Percentiles rank a stretch among this genome's conserved stretches.
These are phyloP conservation scores for Silene latifolia DNA, from an alignment of 148 eudicot genomes.

Conservation along the genomic window DNA sequence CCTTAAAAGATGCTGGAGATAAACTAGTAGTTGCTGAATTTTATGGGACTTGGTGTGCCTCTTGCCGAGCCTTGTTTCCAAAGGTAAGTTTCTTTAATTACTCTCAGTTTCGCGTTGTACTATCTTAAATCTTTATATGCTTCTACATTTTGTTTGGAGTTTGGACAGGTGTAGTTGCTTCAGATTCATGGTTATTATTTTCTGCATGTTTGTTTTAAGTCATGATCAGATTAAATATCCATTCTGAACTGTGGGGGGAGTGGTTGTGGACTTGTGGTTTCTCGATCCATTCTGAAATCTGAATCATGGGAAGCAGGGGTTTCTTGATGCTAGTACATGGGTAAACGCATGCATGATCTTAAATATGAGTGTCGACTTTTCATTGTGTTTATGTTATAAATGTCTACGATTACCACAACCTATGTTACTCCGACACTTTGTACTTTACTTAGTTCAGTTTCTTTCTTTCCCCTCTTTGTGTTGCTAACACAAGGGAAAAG, in stretches of 20 bases:
- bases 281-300: neutral
- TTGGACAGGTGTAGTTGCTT: neutral
- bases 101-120: neutral
- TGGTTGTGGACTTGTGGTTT: neutral
- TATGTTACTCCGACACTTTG: neutral
- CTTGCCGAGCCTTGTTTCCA: conserved; percentile 96
- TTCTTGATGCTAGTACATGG: neutral
- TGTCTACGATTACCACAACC: neutral
- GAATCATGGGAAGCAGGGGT: neutral
- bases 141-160: neutral
- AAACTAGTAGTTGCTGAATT: conserved; percentile 89
- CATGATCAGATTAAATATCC: neutral
- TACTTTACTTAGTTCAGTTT: neutral
- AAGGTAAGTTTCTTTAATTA: conserved; percentile 47
- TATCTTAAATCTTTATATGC: conserved; percentile 4
- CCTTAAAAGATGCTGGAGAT: conserved; percentile 86
- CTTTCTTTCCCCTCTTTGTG: no score
- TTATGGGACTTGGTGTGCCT: conserved; percentile 99
- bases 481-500: no score
- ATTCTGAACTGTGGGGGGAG: neutral
- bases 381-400: no score
- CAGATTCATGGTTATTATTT: neutral
- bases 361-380: neutral
- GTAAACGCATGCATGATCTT: neutral
- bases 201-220: neutral